Percentiles rank a stretch among this genome's conserved stretches.
Evolutionary conservation across 768 basidiomycete genomes (phyloP).

Genomic region (Auricularia cornea): DNA sequence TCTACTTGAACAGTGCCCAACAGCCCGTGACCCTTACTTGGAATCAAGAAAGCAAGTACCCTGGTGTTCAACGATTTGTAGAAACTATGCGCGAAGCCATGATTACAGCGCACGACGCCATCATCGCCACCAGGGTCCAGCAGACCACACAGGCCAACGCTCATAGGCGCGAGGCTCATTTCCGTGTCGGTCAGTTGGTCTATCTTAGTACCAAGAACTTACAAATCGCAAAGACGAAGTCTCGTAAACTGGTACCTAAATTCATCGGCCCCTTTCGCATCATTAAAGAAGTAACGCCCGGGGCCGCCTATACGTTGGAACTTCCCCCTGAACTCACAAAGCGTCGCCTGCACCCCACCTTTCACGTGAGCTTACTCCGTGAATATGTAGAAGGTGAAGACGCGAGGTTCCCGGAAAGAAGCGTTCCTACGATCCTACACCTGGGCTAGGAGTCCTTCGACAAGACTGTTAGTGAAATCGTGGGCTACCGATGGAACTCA

Average conservation of each 20-base stretch:
- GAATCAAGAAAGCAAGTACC: conserved; percentile 8
- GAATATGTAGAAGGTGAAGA: conserved; percentile 24
- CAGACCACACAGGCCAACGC: conserved; percentile 26
- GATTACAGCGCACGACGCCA: conserved; percentile 27
- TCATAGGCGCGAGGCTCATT: background rate
- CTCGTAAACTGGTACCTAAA: conserved; percentile 8
- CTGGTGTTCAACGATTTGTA: conserved; percentile 20
- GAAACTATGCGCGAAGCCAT: conserved; percentile 19
- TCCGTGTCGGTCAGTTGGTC: conserved; percentile 5
- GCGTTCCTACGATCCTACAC: background rate
- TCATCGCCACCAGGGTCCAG: conserved; percentile 25
- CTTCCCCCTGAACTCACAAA: conserved; percentile 19
- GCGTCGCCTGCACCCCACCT: conserved; percentile 25
- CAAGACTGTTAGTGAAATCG: background rate
- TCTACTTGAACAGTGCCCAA: conserved; percentile 12
- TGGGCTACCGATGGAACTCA: background rate
- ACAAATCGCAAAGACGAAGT: background rate
- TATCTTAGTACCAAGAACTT: conserved; percentile 9
- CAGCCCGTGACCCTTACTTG: conserved; percentile 8
- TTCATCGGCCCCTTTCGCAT: conserved; percentile 6
- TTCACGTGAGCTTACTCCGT: conserved; percentile 27
- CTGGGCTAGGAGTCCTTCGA: background rate
- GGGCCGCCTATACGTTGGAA: conserved; percentile 23
- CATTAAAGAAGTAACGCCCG: background rate
- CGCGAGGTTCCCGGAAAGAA: conserved; percentile 23